Conservation (phyloP, 2,329 filamentous ascomycete genomes). For the Rutstroemia sp. region DNA sequence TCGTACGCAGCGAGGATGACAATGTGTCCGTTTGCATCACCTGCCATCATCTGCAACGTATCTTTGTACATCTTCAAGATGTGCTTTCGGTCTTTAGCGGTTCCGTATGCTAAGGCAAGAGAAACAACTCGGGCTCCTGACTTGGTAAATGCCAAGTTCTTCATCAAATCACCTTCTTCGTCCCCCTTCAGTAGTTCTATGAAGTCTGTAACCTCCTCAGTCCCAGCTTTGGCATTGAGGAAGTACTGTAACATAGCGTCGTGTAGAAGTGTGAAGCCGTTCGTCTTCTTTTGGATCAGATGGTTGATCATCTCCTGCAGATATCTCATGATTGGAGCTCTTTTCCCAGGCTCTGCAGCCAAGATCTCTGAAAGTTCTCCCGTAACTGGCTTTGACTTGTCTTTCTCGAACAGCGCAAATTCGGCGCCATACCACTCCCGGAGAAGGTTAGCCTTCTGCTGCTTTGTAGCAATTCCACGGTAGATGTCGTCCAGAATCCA, state of each 20-base stretch:
- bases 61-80: conserved; percentile 88
- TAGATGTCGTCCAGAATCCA: conserved; percentile 99
- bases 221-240: conserved; percentile 66
- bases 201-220: conserved; percentile 79
- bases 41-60: conserved; percentile 76
- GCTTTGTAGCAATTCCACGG: conserved; percentile 73
- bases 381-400: conserved; percentile 41
- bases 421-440: conserved; percentile 96
- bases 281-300: conserved; percentile 92
- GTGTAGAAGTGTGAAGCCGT: conserved; percentile 94
- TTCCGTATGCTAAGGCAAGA: conserved; percentile 74
- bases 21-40: conserved; percentile 69
- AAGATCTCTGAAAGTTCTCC: conserved; percentile 68
- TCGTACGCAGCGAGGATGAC: conserved; percentile 83
- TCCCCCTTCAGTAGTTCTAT: conserved; percentile 87
- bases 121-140: conserved; percentile 78
- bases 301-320: conserved; percentile 83
- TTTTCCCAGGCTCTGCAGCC: conserved; percentile 72
- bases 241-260: conserved; percentile 98
- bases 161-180: conserved; percentile 80
- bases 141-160: conserved; percentile 94
- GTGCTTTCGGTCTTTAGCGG: conserved; percentile 86
- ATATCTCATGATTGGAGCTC: conserved; percentile 77
- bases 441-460: conserved; percentile 78
- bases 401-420: conserved; percentile 70